Percentiles rank a stretch among this genome's conserved stretches.
These are phyloP conservation scores for Pseudogymnoascus sp. DNA, from an alignment of 2,329 filamentous ascomycete genomes.

Conservation along the genomic window DNA sequence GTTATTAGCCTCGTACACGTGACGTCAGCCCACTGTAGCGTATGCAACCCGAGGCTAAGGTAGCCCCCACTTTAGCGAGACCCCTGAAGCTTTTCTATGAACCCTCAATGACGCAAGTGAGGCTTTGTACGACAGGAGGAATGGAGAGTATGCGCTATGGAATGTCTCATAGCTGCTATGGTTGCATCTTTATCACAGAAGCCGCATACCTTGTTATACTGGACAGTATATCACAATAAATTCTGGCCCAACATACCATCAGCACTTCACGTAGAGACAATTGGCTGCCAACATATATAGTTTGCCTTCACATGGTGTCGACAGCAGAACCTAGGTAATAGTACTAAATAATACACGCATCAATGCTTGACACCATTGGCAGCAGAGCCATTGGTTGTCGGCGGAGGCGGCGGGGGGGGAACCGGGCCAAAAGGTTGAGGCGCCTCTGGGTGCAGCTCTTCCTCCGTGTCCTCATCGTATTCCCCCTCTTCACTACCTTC, in stretches of 20 bases:
- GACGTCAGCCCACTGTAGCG: constrained; percentile 1
- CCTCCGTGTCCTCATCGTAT: constrained; percentile 38
- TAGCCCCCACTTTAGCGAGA: not conserved
- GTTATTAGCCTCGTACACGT: not conserved
- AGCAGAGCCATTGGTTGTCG: constrained; percentile 18
- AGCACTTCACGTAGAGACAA: not conserved
- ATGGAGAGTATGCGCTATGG: not conserved
- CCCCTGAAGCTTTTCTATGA: not conserved
- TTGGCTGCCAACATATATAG: constrained; percentile 2
- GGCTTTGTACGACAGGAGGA: not conserved
- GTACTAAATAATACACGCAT: constrained; percentile 9
- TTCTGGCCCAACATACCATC: not conserved
- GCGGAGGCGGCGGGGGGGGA: constrained; percentile 23
- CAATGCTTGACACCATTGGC: constrained; percentile 25
- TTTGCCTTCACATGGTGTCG: constrained; percentile 4
- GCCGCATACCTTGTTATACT: not conserved
- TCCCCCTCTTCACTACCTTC: constrained; percentile 33
- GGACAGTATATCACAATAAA: not conserved
- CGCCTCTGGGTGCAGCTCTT: constrained; percentile 25
- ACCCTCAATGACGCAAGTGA: constrained; percentile 8
- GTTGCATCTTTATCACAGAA: not conserved
- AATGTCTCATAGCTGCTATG: not conserved
- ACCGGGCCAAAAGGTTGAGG: constrained; percentile 26
- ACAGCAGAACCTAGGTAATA: constrained; percentile 3
- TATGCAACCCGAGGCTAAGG: not conserved